These are phyloP conservation scores for Exophiala bonariae DNA, from an alignment of 2,329 filamentous ascomycete species.

Conservation along the genomic window DNA sequence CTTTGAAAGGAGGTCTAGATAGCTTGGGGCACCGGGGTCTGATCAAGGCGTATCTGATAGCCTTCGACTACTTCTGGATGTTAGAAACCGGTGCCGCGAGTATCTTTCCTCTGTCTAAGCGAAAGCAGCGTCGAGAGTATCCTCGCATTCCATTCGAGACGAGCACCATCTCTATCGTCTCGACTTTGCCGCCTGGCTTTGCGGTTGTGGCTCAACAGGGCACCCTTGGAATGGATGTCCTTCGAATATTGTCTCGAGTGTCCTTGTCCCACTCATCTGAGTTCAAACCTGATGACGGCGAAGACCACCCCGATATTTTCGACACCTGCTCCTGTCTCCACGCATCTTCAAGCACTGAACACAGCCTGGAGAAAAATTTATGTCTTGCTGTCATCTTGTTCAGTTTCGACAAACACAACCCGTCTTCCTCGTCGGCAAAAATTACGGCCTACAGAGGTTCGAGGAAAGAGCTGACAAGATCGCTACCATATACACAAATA, in stretches of 20 bases:
- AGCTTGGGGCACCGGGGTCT: conserved; percentile 11
- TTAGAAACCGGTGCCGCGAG: conserved; percentile 13
- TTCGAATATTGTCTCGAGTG: conserved; percentile 19
- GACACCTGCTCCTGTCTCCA: conserved; percentile 18
- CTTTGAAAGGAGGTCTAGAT: conserved; percentile 18
- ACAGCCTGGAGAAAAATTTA: conserved; percentile 19
- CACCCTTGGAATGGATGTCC: conserved; percentile 9
- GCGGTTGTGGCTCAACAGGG: conserved; percentile 9
- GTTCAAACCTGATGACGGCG: conserved; percentile 6
- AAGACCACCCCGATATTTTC: conserved; percentile 18
- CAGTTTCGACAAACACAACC: conserved; percentile 15
- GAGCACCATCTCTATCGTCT: conserved; percentile 7
- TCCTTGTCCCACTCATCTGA: conserved; percentile 5
- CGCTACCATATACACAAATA: conserved; percentile 8
- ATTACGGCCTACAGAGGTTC: conserved; percentile 13
- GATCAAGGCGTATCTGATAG: conserved; percentile 15
- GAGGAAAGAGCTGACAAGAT: conserved; percentile 17
- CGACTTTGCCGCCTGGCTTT: conserved; percentile 9
- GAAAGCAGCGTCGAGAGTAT: conserved; percentile 8
- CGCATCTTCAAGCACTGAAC: conserved; percentile 14
- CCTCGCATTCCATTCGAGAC: conserved; percentile 13
- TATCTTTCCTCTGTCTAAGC: conserved; percentile 11
- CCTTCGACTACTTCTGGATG: conserved; percentile 20
- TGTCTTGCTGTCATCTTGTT: conserved; percentile 18
- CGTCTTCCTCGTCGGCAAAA: conserved; percentile 3